Base-by-base conservation (phyloP, 495 filamentous ascomycete species). In the Hamigera avellanea region DNA sequence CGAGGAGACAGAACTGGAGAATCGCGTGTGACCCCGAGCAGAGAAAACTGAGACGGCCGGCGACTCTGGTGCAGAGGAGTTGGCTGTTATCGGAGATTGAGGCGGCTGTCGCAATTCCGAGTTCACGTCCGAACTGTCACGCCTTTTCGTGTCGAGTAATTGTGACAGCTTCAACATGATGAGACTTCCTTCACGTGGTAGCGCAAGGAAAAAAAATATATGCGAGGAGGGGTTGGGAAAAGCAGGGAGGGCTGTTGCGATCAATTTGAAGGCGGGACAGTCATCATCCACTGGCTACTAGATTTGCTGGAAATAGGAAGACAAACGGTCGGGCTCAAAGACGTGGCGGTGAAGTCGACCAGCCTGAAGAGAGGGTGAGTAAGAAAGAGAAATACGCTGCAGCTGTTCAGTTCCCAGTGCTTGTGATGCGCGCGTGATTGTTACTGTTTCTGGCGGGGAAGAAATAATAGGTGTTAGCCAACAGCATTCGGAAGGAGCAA, bases 1-100 rank as follows among this genome's bases (percentile, higher is more conserved):
- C 10, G 77, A 80, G 1, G 77, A 80, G 34, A 57, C 70, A 5
- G 77, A 78, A 54, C 77, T 81, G 2, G 64, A 68, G 33, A 68
- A 49, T 18, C 59, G 56, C 33, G 52, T 57, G 32, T 66, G 62
- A 27, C 62, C 54, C 29, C 50, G 50, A 8, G 47, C 48, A 12
- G 64, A 66, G 42, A 64, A 68, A 14, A 64, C 45, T 21, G 64
- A 68, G 7, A 63, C 27, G 2, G 60, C 56, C 15, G 64, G 64
- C 15, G 64, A 68, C 21, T 56, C 61, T n/a, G 64, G 61, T 9
- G 62, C 56, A 19, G 64, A 67, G 10, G 59, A 54, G 35, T 61
- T 52, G 34, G 50, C 43, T 25, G 52, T 57, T 28, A 60, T 48
- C 5, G 59, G 52, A 6, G 59, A 63, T 8, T 50, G 49, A 19